Base-by-base conservation (phyloP, 208 protist species). In the Crithidia bombi region DNA sequence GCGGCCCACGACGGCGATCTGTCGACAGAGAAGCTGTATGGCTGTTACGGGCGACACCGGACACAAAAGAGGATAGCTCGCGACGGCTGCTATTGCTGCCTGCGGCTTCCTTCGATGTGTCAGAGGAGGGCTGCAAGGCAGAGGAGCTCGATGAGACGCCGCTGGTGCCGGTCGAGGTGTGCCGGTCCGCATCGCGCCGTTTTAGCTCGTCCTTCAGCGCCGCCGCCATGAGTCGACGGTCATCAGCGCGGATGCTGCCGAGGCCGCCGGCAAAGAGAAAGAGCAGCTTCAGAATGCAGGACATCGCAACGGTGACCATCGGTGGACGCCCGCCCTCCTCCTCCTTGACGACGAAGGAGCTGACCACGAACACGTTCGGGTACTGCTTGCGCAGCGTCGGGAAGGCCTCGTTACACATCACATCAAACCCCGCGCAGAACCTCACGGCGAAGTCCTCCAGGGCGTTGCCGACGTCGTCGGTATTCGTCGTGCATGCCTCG, bases 221-320 rank as follows among this genome's bases (percentile, higher is more conserved):
- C n/a, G 62, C 26, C 3, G 61, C 54, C n/a, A 70, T 54, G 23
- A 54, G 19, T 15, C 78, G 71, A 12, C 74, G 75, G 36, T 90
- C 85, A 39, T 90, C 85, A 1, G 85, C 85, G 41, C 70, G 67
- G 75, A 90, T 90, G 66, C 71, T 85, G 61, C 57, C 71, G 61
- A 83, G 66, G 12, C 85, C 85, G 23, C 85, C 85, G 19, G 85
- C 81, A 64, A 90, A 87, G 32, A 90, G 70, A 51, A 80, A 87
- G 39, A 90, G 65, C 17, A 87, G 73, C 64, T 90, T 90, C 25
- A 86, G 46, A 9, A 87, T 54, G 1, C 63, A 54, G 25, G 79
- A 87, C 28, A 83, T 49, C 23, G 62, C 58, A 9, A 85, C 73
- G 12, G 69, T 70, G n/a, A 85, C 19, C 9, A 79, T 75, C 14